Base-by-base conservation (phyloP, 176 grass and related monocot species). In the Lolium rigidum region DNA sequence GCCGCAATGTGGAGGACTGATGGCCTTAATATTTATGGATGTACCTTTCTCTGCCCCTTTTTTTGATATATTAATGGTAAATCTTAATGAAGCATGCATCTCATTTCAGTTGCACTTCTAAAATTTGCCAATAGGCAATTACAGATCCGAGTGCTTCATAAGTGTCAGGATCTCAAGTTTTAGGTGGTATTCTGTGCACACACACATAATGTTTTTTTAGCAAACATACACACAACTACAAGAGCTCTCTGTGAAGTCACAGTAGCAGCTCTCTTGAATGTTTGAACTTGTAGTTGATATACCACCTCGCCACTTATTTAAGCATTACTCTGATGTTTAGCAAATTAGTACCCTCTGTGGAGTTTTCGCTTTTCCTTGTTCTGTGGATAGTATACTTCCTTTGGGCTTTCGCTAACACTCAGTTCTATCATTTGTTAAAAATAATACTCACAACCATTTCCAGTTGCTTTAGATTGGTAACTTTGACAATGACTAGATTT, bases 351-450 rank as follows among this genome's bases (percentile, higher is more conserved):
- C 37, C 20, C 15, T 31, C 10, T 20, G 67, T 6, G 60, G 21
- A 75, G 9, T 26, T 58, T 69, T 31, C 44, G 72, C 22, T 70
- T 80, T 73, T 73, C 43, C 18, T 72, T 72, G 41, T 50, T 67
- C 39, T 80, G 65, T 14, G 52, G 10, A 17, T 84, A 65, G 16
- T 78, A 14, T 69, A 35, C 28, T 25, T 28, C 47, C 15, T 85
- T 68, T 90, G 90, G 81, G 93, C 44, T 50, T 74, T 50, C 82
- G 31, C 43, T 31, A 37, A 51, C 50, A 24, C 43, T 86, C 25
- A n/a, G 50, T 66, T 65, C 31, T 64, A 22, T 65, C 58, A 24
- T 65, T 64, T 84, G 18, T 39, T 37, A 50, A 14, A 52, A 76
- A 54, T 64, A 64, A 76, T 55, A 20, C 50, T 76, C 28, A 11